These are phyloP conservation scores for Ceratobasidium sp. DNA, from an alignment of 1,284 basidiomycete species.

Conservation along the genomic window DNA sequence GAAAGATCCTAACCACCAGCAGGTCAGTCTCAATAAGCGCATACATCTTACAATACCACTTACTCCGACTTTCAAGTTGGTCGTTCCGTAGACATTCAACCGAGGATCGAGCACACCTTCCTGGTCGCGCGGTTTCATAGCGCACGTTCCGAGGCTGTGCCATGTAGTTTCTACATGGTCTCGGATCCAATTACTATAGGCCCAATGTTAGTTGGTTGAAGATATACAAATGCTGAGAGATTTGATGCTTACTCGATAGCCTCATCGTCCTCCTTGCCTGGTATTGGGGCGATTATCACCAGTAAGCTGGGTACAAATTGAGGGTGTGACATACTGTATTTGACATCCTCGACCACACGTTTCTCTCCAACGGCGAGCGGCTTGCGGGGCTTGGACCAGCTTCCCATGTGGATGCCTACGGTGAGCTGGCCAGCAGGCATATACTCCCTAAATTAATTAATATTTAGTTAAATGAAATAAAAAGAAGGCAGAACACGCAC, in stretches of 20 bases:
- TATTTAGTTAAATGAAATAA: neutral
- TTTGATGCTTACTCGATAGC: slow-evolving; percentile 64
- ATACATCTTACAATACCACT: too few species aligned
- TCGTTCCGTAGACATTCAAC: slow-evolving; percentile 78
- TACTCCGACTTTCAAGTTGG: slow-evolving; percentile 75
- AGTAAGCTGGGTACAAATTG: neutral
- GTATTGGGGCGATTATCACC: slow-evolving; percentile 50
- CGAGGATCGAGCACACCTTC: slow-evolving; percentile 77
- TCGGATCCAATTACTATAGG: slow-evolving; percentile 41
- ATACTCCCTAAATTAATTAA: slow-evolving; percentile 9
- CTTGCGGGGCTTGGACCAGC: slow-evolving; percentile 71
- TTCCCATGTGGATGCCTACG: slow-evolving; percentile 78
- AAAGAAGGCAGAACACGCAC: slow-evolving; percentile 59
- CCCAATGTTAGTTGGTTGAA: neutral
- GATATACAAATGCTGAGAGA: neutral
- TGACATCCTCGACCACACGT: slow-evolving; percentile 69
- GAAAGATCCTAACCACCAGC: slow-evolving; percentile 20
- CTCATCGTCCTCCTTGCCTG: slow-evolving; percentile 72
- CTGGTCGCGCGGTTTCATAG: slow-evolving; percentile 81
- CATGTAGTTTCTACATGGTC: slow-evolving; percentile 82
- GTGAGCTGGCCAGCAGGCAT: slow-evolving; percentile 59
- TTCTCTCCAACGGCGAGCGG: slow-evolving; percentile 65
- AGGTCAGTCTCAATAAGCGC: too few species aligned
- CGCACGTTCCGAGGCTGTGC: slow-evolving; percentile 72
- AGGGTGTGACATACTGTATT: slow-evolving; percentile 50